Evolutionary conservation across 768 basidiomycete genomes (phyloP).

Genomic region (Leccinum subtestaceum): DNA sequence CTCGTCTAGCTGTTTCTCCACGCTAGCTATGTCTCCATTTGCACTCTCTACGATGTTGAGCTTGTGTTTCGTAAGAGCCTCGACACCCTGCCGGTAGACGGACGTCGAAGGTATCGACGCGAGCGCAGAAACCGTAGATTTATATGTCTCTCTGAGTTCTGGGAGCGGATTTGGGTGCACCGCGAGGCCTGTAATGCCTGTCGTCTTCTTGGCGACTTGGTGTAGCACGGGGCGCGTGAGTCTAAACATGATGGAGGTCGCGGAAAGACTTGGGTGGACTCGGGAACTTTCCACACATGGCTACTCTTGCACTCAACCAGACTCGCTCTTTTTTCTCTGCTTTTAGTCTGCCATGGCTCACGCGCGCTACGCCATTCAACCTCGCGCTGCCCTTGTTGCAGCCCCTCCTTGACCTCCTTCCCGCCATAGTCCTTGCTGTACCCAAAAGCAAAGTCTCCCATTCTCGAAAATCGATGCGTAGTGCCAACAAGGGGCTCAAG

Average conservation of each 20-base stretch:
- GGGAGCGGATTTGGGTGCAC: constrained; percentile 87
- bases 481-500: constrained; percentile 91
- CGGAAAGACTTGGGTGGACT: constrained; percentile 10
- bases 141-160: constrained; percentile 69
- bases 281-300: constrained; percentile 29
- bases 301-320: constrained; percentile 37
- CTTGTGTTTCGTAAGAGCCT: constrained; percentile 80
- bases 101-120: constrained; percentile 73
- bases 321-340: constrained; percentile 27
- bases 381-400: constrained; percentile 42
- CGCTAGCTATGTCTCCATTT: constrained; percentile 60
- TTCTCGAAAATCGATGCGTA: constrained; percentile 92
- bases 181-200: constrained; percentile 79
- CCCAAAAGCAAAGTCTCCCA: constrained; percentile 94
- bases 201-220: constrained; percentile 67
- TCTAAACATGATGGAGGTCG: constrained; percentile 61
- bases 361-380: constrained; percentile 21
- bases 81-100: constrained; percentile 86
- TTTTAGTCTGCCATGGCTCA: constrained; percentile 26
- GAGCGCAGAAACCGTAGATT: constrained; percentile 69
- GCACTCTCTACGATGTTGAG: constrained; percentile 69
- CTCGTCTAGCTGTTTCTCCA: constrained; percentile 75
- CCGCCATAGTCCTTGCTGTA: constrained; percentile 85
- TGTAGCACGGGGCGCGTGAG: constrained; percentile 69
- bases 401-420: constrained; percentile 70